Evolutionary conservation across 2,329 filamentous ascomycete genomes (phyloP).

Genomic region (Elsinoe fawcettii): DNA sequence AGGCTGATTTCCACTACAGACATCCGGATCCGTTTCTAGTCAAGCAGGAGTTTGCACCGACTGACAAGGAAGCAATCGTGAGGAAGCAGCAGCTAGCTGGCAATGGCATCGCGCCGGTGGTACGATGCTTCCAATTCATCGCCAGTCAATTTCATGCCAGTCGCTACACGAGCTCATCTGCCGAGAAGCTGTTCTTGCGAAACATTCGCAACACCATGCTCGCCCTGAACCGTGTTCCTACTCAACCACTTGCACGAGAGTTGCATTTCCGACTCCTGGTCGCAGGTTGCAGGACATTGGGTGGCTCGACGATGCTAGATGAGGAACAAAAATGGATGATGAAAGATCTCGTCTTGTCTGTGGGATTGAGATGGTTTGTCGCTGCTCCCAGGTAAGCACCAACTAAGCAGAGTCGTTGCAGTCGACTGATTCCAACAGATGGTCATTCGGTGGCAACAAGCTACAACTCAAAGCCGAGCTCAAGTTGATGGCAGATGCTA

Average conservation of each 20-base stretch:
- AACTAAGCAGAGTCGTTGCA: neutral
- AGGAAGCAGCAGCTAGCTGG: conserved; percentile 73
- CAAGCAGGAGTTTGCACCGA: conserved; percentile 87
- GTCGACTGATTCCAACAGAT: conserved; percentile 39
- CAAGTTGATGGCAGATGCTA: conserved; percentile 69
- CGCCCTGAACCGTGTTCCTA: conserved; percentile 60
- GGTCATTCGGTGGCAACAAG: conserved; percentile 93
- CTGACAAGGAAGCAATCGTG: conserved; percentile 65
- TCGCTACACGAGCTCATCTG: conserved; percentile 73
- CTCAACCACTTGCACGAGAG: conserved; percentile 83
- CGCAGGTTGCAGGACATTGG: conserved; percentile 71
- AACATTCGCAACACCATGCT: conserved; percentile 72
- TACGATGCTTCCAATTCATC: conserved; percentile 78
- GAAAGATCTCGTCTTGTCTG: conserved; percentile 82
- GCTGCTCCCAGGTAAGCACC: conserved; percentile 55
- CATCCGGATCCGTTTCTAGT: conserved; percentile 84
- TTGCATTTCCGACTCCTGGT: conserved; percentile 83
- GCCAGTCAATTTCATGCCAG: conserved; percentile 92
- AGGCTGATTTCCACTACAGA: conserved; percentile 21
- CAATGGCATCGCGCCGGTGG: conserved; percentile 78
- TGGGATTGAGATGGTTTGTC: conserved; percentile 81
- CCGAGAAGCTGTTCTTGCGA: conserved; percentile 72
- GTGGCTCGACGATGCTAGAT: conserved; percentile 57
- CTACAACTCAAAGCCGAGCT: conserved; percentile 91
- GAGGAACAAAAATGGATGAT: conserved; percentile 67